Percentiles rank a stretch among this genome's conserved stretches.
Conservation (phyloP, 352 stramenopile genomes). For the Aphanomyces cochlioides region DNA sequence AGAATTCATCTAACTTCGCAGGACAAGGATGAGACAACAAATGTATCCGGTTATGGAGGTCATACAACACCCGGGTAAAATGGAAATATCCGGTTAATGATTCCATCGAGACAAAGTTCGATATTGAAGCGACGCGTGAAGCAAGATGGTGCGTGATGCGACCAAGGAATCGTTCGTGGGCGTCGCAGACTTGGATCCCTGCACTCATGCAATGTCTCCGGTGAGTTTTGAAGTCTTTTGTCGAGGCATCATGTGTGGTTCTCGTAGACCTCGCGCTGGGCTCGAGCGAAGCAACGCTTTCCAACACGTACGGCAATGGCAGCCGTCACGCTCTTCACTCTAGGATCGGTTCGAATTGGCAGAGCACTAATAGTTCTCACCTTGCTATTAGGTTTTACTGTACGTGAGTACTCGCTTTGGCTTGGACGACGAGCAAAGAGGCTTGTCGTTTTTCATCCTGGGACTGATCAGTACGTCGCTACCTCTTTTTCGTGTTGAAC, state of each 20-base stretch:
- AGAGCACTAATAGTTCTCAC: neutral
- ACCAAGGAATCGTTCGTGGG: conserved; percentile 13
- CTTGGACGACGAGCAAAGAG: conserved; percentile 65
- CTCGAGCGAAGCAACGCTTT: conserved; percentile 37
- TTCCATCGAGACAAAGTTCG: too few relatives aligned
- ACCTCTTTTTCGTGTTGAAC: neutral
- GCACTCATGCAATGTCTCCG: conserved; percentile 17
- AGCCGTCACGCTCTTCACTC: conserved; percentile 58
- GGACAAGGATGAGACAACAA: too few relatives aligned
- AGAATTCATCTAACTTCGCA: too few relatives aligned
- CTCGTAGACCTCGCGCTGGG: conserved; percentile 16
- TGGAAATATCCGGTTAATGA: too few relatives aligned
- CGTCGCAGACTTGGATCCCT: conserved; percentile 11
- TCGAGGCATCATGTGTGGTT: neutral
- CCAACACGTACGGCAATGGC: conserved; percentile 70
- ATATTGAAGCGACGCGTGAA: too few relatives aligned
- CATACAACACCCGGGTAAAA: too few relatives aligned
- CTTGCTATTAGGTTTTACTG: conserved; percentile 44
- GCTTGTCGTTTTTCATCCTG: conserved; percentile 72
- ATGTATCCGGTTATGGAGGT: too few relatives aligned
- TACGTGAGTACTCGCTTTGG: conserved; percentile 72
- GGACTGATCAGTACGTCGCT: conserved; percentile 60
- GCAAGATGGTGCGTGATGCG: conserved; percentile 21
- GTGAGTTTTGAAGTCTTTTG: conserved; percentile 6
- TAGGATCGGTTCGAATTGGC: conserved; percentile 42